Base-by-base conservation (phyloP, 176 grass and related monocot species). In the Oryza nivara region DNA sequence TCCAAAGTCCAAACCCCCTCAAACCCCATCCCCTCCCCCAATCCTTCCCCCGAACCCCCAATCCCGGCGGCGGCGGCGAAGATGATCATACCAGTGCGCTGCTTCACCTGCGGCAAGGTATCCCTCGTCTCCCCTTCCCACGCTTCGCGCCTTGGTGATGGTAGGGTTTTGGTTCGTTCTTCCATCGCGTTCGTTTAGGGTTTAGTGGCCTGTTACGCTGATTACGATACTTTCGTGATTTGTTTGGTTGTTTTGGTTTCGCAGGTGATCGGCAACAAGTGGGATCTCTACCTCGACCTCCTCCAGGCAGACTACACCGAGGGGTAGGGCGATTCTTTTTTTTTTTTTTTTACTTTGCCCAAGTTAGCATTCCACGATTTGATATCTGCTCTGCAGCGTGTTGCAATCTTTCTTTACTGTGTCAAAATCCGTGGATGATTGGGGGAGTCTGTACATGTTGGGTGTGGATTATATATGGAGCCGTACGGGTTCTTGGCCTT, bases 31-130 rank as follows among this genome's bases (percentile, higher is more conserved):
- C 30, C 30, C 30, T 32, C 2, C 30, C 2, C 30, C 30, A 1
- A 0, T 49, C 6, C 28, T 15, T 25, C 30, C 25, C 72, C 30
- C 11, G 12, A 49, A 69, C 11, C 16, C 47, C 35, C 34, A 70
- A 5, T 11, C 61, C 15, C 61, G 30, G 40, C 70, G n/a, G 38
- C 69, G 81, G 81, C 54, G 56, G 82, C 44, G 78, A 83, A 74
- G 78, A 93, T 96, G 91, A 96, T 93, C 83, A 96, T 96, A 26
- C 91, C 86, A 2, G 88, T 96, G 15, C 86, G 88, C 74, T 96
- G 91, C 84, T 93, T 96, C 91, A 93, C 91, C 56, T 93, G 81
- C 58, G 94, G 86, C 40, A 96, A 96, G 91, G 94, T 92, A 65
- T 6, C 14, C 46, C 65, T 19, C 15, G 30, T 63, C 11, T 79